These are phyloP conservation scores for Trichocladium antarcticum DNA, from an alignment of 495 filamentous ascomycete genomes.

Conservation along the genomic window DNA sequence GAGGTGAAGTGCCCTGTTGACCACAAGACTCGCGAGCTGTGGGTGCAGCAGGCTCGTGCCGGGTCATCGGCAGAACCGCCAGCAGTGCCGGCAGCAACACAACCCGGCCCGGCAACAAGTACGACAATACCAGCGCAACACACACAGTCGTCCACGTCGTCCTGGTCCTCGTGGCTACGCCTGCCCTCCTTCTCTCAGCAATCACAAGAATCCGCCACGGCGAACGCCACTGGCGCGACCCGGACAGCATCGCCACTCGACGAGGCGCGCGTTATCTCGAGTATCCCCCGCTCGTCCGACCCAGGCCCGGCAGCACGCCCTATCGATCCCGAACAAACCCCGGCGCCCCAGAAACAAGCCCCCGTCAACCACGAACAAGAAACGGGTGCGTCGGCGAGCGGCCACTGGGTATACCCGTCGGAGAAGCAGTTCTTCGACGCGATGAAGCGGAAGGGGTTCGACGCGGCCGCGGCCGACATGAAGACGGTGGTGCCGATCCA, in stretches of 20 bases:
- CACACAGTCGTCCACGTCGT: neutral
- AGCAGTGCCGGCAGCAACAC: slow-evolving; percentile 11
- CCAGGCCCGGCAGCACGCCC: slow-evolving; percentile 39
- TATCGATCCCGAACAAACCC: slow-evolving; percentile 48
- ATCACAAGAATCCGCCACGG: slow-evolving; percentile 20
- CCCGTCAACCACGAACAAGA: slow-evolving; percentile 54
- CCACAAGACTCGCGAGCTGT: slow-evolving; percentile 70
- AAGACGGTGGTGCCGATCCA: slow-evolving; percentile 89
- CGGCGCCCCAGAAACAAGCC: too few species aligned
- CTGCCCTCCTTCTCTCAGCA: slow-evolving; percentile 15
- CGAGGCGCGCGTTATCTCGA: slow-evolving; percentile 64
- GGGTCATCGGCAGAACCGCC: neutral
- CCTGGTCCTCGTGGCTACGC: slow-evolving; percentile 23
- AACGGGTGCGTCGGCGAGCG: slow-evolving; percentile 55
- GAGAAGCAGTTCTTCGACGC: slow-evolving; percentile 94
- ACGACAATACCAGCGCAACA: neutral
- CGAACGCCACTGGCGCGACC: slow-evolving; percentile 26
- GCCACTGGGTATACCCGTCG: slow-evolving; percentile 95
- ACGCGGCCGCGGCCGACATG: slow-evolving; percentile 57
- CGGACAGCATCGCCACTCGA: slow-evolving; percentile 25
- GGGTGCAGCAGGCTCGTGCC: slow-evolving; percentile 43
- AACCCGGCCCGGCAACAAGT: neutral
- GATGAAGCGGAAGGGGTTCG: slow-evolving; percentile 69
- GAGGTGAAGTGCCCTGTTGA: slow-evolving; percentile 69
- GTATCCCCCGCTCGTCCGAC: slow-evolving; percentile 59